Conservation (phyloP, 2,329 filamentous ascomycete genomes). For the Aspergillus sp. region DNA sequence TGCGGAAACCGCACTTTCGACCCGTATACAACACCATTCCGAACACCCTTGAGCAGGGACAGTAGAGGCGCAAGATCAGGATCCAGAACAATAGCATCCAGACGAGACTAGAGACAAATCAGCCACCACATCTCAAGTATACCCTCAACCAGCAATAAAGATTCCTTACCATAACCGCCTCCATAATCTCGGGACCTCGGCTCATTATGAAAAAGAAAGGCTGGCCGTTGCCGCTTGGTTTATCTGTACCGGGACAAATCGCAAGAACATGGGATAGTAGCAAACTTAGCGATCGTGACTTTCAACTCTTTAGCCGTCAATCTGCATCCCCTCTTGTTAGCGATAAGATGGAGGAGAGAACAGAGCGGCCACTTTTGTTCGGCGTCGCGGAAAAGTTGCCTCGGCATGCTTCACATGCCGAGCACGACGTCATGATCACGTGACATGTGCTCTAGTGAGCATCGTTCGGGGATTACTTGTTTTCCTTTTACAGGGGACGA, state of each 20-base stretch:
- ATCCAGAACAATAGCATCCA: slow-evolving; percentile 73
- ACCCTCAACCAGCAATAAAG: neutral
- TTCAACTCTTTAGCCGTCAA: neutral
- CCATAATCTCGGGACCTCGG: slow-evolving; percentile 29
- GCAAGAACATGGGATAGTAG: slow-evolving; percentile 7
- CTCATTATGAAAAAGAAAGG: slow-evolving; percentile 10
- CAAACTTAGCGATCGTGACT: neutral
- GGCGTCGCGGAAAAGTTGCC: slow-evolving; percentile 21
- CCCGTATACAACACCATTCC: slow-evolving; percentile 95
- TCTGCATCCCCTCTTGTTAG: slow-evolving; percentile 2
- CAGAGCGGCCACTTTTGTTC: neutral
- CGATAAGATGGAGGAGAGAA: slow-evolving; percentile 6
- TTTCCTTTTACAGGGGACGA: no score
- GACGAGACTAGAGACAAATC: slow-evolving; percentile 46
- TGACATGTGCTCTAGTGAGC: slow-evolving; percentile 6
- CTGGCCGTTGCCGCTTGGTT: neutral
- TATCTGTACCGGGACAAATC: slow-evolving; percentile 4
- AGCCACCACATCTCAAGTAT: slow-evolving; percentile 1
- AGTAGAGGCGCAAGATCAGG: slow-evolving; percentile 79
- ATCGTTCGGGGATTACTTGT: no score
- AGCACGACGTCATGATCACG: slow-evolving; percentile 31
- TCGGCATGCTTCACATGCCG: slow-evolving; percentile 34
- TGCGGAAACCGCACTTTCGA: slow-evolving; percentile 97
- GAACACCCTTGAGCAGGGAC: slow-evolving; percentile 80
- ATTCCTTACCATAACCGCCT: slow-evolving; percentile 26